Evolutionary conservation across 1,284 basidiomycete species (phyloP).

Genomic region (Pyrrhoderma lamaoense): DNA sequence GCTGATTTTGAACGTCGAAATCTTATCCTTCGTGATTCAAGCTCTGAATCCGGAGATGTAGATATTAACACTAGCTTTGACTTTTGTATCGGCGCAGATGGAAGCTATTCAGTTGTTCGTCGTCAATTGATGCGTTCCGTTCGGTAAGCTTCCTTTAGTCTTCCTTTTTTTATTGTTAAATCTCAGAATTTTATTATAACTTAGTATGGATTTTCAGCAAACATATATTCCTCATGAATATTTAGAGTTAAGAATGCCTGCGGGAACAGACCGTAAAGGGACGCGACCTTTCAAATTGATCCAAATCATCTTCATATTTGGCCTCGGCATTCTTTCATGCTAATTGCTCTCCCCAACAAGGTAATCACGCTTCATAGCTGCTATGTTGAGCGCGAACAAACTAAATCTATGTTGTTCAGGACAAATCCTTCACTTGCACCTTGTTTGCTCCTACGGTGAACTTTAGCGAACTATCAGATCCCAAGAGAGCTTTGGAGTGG

Average conservation of each 20-base stretch:
- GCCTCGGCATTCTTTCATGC: slow-evolving; percentile 98
- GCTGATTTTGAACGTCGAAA: slow-evolving; percentile 67
- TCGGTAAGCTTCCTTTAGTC: slow-evolving; percentile 48
- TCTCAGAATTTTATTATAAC: background rate
- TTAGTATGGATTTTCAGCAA: slow-evolving; percentile 89
- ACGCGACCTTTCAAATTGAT: slow-evolving; percentile 75
- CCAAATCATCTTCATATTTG: slow-evolving; percentile 97
- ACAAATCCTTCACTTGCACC: slow-evolving; percentile 85
- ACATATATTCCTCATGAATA: slow-evolving; percentile 95
- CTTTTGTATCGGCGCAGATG: slow-evolving; percentile 85
- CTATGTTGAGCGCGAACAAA: background rate
- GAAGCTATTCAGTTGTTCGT: slow-evolving; percentile 80
- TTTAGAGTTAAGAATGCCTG: slow-evolving; percentile 91
- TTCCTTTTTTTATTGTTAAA: slow-evolving; percentile 12
- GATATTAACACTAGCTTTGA: slow-evolving; percentile 58
- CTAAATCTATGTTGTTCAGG: slow-evolving; percentile 35
- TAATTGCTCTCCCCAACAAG: slow-evolving; percentile 96
- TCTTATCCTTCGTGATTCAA: slow-evolving; percentile 42
- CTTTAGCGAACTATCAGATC: slow-evolving; percentile 62
- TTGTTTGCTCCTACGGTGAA: slow-evolving; percentile 85
- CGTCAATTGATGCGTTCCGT: slow-evolving; percentile 86
- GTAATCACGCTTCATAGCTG: slow-evolving; percentile 21
- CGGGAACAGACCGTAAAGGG: slow-evolving; percentile 56
- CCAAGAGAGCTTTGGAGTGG: slow-evolving; percentile 60
- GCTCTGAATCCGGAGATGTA: slow-evolving; percentile 27